Evolutionary conservation across 1,284 basidiomycete genomes (phyloP), one percentile per base, ranked within the genome.

Genomic region (Wolfiporia cocos): DNA sequence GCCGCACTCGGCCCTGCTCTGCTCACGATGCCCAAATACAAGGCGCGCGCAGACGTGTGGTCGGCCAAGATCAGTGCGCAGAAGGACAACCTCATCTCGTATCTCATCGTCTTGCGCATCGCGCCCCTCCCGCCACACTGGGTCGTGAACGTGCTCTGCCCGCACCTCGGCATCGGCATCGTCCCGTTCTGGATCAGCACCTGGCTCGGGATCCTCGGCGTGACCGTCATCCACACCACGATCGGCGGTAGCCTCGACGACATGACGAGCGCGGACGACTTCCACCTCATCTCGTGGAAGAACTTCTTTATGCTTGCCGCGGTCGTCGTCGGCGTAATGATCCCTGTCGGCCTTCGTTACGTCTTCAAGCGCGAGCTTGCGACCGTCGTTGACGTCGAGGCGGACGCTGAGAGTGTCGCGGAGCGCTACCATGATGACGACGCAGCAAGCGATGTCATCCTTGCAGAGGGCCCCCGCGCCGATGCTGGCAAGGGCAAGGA

Each of bases 61-160:
- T 78, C 81, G 1, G 72, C 70, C 3, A 83, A 81, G 59, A 78
- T 98, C 33, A 66, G 67, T 29, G 67, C 71, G 4, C 87, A 92
- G 62, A 76, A 76, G 46, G 80, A 83, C 51, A 88, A 93, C 64
- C 70, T 93, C 59, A 70, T 94, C 18, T 84, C 86, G 18, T 96
- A 95, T 64, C 78, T 98, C 50, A 88, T 98, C 61, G 81, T 98
- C 17, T 71, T 96, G 24, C 84, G 91, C 43, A 97, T 99, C 56
- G 89, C 93, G 11, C 95, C 95, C 0, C 74, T 98, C 14, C 95
- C 95, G 3, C 95, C 95, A 3, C 95, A 99, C 59, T 96, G 93
- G 92, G 82, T 95, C 39, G 84, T 97, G 53, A 98, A 98, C 64
- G 76, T 97, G 42, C 70, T 97, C 12, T 86, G 91, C 41, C 95